Evolutionary conservation across 495 filamentous ascomycete genomes (phyloP).

Genomic region (Sphaerosporella brunnea): DNA sequence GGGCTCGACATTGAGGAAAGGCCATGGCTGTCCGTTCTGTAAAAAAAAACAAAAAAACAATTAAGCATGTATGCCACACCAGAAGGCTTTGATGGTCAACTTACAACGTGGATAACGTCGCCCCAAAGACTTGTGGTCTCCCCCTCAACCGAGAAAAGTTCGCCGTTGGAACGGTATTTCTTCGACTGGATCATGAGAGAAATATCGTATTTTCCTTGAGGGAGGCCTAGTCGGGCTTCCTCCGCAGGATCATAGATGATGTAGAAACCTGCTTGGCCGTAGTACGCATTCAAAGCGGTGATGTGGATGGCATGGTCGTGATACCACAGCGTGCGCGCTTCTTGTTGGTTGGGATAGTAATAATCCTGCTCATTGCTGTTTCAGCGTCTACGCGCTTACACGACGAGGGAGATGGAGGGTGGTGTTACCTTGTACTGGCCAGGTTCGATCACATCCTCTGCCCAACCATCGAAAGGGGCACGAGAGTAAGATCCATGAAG

Average conservation of each 20-base stretch:
- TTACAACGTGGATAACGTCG: slow-evolving; percentile 34
- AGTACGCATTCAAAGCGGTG: slow-evolving; percentile 38
- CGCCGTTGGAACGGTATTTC: slow-evolving; percentile 33
- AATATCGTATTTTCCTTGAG: slow-evolving; percentile 34
- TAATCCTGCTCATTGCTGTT: no score
- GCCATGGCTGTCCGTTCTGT: slow-evolving; percentile 39
- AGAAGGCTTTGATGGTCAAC: no score
- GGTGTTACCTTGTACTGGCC: slow-evolving; percentile 33
- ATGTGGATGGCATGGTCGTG: slow-evolving; percentile 35
- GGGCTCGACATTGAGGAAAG: slow-evolving; percentile 37
- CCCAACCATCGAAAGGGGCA: slow-evolving; percentile 37
- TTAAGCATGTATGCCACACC: no score
- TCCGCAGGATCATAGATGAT: slow-evolving; percentile 30
- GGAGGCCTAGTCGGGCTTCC: slow-evolving; percentile 32
- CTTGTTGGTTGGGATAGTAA: slow-evolving; percentile 39
- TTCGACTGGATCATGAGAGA: slow-evolving; percentile 35
- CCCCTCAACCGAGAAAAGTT: slow-evolving; percentile 27
- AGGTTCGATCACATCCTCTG: slow-evolving; percentile 33
- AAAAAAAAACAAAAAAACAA: no score
- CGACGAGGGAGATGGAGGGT: not conserved
- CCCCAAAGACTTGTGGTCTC: slow-evolving; percentile 34
- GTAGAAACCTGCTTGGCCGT: slow-evolving; percentile 36
- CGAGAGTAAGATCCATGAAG: slow-evolving; percentile 36
- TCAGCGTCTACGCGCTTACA: not conserved
- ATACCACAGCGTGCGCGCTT: slow-evolving; percentile 38